phyloP scores from a whole-genome alignment of 2,329 filamentous ascomycete species.

The Rugonectria rugulosa region DNA sequence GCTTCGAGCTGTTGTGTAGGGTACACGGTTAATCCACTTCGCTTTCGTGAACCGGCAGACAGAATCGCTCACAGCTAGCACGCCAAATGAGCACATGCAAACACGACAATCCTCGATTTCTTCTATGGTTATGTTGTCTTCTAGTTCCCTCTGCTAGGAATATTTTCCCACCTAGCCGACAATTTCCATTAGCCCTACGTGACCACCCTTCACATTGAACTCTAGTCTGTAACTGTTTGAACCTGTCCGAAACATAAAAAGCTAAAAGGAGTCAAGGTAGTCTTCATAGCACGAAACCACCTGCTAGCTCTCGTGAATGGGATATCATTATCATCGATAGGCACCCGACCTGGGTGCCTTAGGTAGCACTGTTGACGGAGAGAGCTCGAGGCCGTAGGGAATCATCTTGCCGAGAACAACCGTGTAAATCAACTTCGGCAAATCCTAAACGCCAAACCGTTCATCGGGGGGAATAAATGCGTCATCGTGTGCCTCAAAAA shows the following conservation, averaged over 20 bases:
- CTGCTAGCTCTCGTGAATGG: conserved; percentile 31
- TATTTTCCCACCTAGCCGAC: conserved; percentile 21
- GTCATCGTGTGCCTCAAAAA: conserved; percentile 35
- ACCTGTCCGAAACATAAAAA: conserved; percentile 18
- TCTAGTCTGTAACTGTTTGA: conserved; percentile 10
- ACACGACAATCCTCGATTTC: conserved; percentile 28
- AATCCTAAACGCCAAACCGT: conserved; percentile 40
- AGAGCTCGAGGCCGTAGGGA: conserved; percentile 15
- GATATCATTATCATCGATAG: conserved; percentile 36
- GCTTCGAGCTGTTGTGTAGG: too few relatives aligned
- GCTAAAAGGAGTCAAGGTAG: conserved; percentile 18
- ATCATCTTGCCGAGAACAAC: conserved; percentile 31
- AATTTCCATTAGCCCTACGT: conserved; percentile 21
- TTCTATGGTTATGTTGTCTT: conserved; percentile 31
- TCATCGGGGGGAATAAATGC: conserved; percentile 40
- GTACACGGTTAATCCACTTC: too few relatives aligned
- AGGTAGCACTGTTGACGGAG: conserved; percentile 17
- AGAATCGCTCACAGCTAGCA: not conserved
- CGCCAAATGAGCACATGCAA: not conserved
- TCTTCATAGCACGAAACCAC: conserved; percentile 26
- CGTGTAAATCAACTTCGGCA: conserved; percentile 33
- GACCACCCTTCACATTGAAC: conserved; percentile 26
- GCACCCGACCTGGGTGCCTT: conserved; percentile 21
- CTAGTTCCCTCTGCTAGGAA: conserved; percentile 22
- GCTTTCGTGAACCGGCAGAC: not conserved